phyloP scores from a whole-genome alignment of 192 early-diverging fungal genomes.

The Borealophlyctis nickersoniae region DNA sequence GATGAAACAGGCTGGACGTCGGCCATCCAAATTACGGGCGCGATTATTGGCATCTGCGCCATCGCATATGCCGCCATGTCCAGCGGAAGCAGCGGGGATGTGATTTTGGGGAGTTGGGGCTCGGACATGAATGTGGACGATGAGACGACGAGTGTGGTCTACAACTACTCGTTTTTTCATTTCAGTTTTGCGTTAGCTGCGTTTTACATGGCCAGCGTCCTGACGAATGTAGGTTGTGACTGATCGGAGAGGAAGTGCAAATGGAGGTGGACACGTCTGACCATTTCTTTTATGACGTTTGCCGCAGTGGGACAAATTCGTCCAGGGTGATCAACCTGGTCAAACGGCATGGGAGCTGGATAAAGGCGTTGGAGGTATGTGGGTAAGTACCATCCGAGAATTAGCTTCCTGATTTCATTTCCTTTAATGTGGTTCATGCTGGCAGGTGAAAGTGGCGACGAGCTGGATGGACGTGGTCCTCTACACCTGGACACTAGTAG shows the following conservation, averaged over 20 bases:
- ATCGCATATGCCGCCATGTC: not conserved
- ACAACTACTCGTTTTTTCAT: constrained; percentile 57
- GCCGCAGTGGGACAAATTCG: not conserved
- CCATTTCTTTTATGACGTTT: not conserved
- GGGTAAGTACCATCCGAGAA: no score
- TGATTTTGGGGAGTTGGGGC: not conserved
- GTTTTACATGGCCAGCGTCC: constrained; percentile 67
- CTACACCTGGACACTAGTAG: not conserved
- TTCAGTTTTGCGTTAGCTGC: constrained; percentile 71
- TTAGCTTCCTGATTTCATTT: constrained; percentile 83
- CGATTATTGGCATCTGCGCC: not conserved
- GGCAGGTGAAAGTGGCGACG: constrained; percentile 72
- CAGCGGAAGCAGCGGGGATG: not conserved
- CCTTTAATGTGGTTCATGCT: constrained; percentile 80
- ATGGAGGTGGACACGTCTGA: not conserved
- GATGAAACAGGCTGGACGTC: not conserved
- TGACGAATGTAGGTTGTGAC: constrained; percentile 21
- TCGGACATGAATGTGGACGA: constrained; percentile 10
- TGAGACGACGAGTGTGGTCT: not conserved
- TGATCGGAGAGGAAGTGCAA: not conserved
- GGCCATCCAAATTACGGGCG: not conserved
- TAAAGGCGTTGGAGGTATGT: constrained; percentile 1
- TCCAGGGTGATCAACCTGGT: not conserved
- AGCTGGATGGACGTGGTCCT: constrained; percentile 24
- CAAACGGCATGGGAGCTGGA: not conserved